Conservation (phyloP, 495 filamentous ascomycete genomes). For the Geoglossum glabrum region DNA sequence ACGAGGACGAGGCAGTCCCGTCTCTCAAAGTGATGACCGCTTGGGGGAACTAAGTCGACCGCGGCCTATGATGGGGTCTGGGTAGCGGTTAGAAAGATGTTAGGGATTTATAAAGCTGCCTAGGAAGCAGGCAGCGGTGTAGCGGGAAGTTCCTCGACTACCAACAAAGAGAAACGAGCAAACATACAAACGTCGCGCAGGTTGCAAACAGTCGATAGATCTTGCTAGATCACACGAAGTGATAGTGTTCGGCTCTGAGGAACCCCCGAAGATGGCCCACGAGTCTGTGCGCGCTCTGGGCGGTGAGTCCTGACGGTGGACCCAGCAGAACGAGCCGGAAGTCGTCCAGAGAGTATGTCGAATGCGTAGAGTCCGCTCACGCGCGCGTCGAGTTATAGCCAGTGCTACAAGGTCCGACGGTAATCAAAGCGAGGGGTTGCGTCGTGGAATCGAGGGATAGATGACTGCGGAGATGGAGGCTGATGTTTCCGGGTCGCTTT, state of each 20-base stretch:
- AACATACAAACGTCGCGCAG: not conserved
- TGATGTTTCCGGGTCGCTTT: not conserved
- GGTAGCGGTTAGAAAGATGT: not conserved
- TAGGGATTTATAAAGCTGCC: not conserved
- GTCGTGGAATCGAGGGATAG: not conserved
- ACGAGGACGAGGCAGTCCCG: not conserved
- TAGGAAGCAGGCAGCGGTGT: not conserved
- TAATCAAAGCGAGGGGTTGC: not conserved
- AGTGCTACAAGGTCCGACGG: not conserved
- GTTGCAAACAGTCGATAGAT: not conserved
- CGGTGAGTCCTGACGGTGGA: not conserved
- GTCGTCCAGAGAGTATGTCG: not conserved
- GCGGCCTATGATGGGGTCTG: not conserved
- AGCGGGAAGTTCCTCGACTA: not conserved
- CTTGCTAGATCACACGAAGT: not conserved
- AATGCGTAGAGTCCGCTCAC: not conserved
- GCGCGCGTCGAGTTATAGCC: not conserved
- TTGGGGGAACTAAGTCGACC: not conserved
- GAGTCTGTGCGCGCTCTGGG: not conserved
- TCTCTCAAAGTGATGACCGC: not conserved
- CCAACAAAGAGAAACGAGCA: not conserved
- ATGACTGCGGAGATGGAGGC: not conserved
- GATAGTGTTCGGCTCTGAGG: not conserved
- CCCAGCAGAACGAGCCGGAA: not conserved
- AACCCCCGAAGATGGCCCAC: not conserved